A percentile compares a stretch with the other conserved stretches of the same genome.
Conservation (phyloP, 257 asterid species). For the Scutellaria minor region DNA sequence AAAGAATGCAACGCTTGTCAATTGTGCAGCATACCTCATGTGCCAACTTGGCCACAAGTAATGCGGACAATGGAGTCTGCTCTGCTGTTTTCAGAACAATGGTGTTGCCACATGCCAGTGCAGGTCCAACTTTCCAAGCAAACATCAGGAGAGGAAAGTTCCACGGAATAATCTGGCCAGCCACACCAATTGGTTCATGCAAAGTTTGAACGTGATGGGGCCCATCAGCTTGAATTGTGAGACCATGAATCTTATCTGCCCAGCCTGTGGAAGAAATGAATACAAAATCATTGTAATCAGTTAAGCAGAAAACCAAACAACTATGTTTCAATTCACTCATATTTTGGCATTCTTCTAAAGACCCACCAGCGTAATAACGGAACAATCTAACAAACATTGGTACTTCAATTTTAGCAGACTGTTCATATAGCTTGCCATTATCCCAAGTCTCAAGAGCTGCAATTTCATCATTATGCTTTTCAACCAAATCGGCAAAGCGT, state of each 20-base stretch:
- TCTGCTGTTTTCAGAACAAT: conserved; percentile 93
- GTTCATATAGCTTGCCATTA: conserved; percentile 81
- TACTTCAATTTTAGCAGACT: conserved; percentile 68
- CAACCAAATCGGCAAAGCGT: conserved; percentile 91
- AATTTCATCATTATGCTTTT: conserved; percentile 81
- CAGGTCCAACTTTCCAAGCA: conserved; percentile 98
- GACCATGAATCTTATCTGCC: conserved; percentile 97
- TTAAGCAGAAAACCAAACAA: conserved; percentile 5
- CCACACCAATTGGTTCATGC: conserved; percentile 98
- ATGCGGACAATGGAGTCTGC: conserved; percentile 94
- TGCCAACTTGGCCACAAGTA: conserved; percentile 71
- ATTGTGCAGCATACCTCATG: conserved; percentile 69
- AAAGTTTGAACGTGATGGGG: conserved; percentile 88
- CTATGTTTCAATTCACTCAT: background rate
- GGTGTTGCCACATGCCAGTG: conserved; percentile 87
- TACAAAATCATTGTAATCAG: conserved; percentile 1
- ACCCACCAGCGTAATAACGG: conserved; percentile 90
- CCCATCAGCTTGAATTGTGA: conserved; percentile 90
- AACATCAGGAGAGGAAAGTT: conserved; percentile 91
- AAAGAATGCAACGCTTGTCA: background rate
- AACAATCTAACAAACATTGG: conserved; percentile 80
- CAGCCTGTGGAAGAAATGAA: conserved; percentile 63
- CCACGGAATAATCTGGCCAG: conserved; percentile 98
- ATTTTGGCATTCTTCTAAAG: conserved; percentile 1
- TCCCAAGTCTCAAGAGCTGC: conserved; percentile 97